Percentiles rank a stretch among this genome's conserved stretches.
Evolutionary conservation across 2,329 filamentous ascomycete species (phyloP).

Genomic region (Xylaria polymorpha): DNA sequence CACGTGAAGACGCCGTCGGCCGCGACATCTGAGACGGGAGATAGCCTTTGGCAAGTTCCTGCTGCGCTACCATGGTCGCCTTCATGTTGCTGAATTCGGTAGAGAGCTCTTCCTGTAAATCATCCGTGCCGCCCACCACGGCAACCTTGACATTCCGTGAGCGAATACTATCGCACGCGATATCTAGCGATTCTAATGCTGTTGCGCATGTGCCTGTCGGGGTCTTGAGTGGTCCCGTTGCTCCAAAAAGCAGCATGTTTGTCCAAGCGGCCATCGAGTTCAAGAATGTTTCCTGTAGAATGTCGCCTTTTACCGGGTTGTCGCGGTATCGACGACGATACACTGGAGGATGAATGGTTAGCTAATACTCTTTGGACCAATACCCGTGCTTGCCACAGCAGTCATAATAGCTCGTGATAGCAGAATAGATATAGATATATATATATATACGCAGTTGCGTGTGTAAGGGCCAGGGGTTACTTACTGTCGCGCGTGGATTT

Average conservation of each 20-base stretch:
- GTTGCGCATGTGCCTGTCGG: constrained; percentile 98
- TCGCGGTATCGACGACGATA: constrained; percentile 97
- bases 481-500: constrained; percentile 25
- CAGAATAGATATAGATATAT: background rate
- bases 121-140: constrained; percentile 98
- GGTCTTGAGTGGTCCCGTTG: constrained; percentile 97
- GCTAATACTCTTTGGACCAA: background rate
- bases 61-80: constrained; percentile 74
- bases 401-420: background rate
- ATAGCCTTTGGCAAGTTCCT: constrained; percentile 93
- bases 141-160: constrained; percentile 97
- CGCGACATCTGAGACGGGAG: constrained; percentile 98
- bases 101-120: constrained; percentile 98
- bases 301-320: constrained; percentile 97
- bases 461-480: constrained; percentile 5
- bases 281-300: constrained; percentile 99
- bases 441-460: too few relatives aligned
- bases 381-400: background rate
- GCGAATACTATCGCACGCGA: constrained; percentile 97
- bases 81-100: constrained; percentile 99
- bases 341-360: constrained; percentile 91
- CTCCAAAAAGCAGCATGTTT: constrained; percentile 98
- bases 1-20: constrained; percentile 93
- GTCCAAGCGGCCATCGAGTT: constrained; percentile 99
- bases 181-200: constrained; percentile 95